Base-by-base conservation (phyloP, 2,329 filamentous ascomycete species). In the Cercospora beticola region DNA sequence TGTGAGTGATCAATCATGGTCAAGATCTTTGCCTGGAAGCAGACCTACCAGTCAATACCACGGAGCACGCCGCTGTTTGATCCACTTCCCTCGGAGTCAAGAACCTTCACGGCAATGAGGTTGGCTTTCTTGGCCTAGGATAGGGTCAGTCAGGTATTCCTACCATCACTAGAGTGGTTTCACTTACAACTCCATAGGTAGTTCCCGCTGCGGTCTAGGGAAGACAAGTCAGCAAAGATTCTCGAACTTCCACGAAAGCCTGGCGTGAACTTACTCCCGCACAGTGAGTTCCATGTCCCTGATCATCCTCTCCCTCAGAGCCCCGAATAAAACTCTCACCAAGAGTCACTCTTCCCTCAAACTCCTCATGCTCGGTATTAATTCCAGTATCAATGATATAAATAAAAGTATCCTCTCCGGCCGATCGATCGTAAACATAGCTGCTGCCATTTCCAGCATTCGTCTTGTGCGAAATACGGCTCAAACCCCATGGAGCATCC, bases 241-340 rank as follows among this genome's bases (percentile, higher is more conserved):
- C 43, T 49, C 23, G 23, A 14, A 16, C 49, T 28, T 2, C 10
- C 49, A 54, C 12, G 6, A 1, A 21, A 54, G 2, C n/a, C 21
- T 23, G 49, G 8, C 9, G 6, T 10, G 5, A 7, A 58, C 56
- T 58, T 58, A 58, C 56, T 74, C 94, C 94, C 71, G 94, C 97
- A 88, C 94, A 98, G 79, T 90, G 88, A 65, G 82, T 87, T 49
- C 88, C 88, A 78, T 90, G 88, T 10, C 88, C 88, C 74, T 89
- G 86, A 70, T 85, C 82, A 71, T 82, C 80, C n/a, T 76, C 77
- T 64, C 79, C 76, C 18, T 67, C 67, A 62, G 80, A 80, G 5
- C 73, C 77, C 43, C 77, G 77, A 66, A 73, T 76, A 21, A 71
- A 71, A 26, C 64, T 70, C 5, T 57, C 31, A 23, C 69, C 69